phyloP scores from a whole-genome alignment of 108 stramenopile species.

The Cyclotella sp. region DNA sequence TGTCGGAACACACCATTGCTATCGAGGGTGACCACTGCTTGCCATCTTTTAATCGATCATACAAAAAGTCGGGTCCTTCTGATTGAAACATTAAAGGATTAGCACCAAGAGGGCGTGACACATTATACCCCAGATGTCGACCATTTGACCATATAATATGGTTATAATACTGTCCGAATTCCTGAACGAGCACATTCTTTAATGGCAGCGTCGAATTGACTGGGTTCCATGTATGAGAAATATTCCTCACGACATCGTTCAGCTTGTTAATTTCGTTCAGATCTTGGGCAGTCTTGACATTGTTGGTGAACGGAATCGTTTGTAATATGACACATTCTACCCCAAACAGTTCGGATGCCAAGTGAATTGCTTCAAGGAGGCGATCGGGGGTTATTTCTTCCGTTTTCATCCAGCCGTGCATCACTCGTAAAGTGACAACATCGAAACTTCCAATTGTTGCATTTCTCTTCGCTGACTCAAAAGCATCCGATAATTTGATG shows the following conservation, averaged over 20 bases:
- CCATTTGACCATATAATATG: conserved; percentile 50
- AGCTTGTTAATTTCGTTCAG: conserved; percentile 15
- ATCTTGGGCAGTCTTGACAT: conserved; percentile 45
- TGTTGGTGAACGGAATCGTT: conserved; percentile 55
- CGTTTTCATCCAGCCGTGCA: conserved; percentile 57
- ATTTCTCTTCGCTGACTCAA: neutral
- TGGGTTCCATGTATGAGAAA: conserved; percentile 33
- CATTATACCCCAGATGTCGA: conserved; percentile 34
- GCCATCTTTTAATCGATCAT: conserved; percentile 34
- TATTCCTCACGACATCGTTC: conserved; percentile 28
- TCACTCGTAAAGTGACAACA: conserved; percentile 43
- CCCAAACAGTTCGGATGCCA: conserved; percentile 45
- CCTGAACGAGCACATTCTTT: conserved; percentile 38
- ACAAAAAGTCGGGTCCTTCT: conserved; percentile 33
- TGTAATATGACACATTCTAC: conserved; percentile 48
- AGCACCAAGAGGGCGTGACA: conserved; percentile 17
- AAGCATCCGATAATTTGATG: neutral
- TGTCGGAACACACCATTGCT: conserved; percentile 36
- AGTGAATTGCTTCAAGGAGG: conserved; percentile 37
- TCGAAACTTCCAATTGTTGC: conserved; percentile 30
- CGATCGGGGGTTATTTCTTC: conserved; percentile 35
- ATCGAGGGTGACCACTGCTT: conserved; percentile 34
- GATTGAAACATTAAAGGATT: conserved; percentile 14
- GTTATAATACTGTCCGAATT: conserved; percentile 36
- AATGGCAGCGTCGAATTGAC: neutral